Base-by-base conservation (phyloP, 75 land plant species). In the Gnetum montanum region DNA sequence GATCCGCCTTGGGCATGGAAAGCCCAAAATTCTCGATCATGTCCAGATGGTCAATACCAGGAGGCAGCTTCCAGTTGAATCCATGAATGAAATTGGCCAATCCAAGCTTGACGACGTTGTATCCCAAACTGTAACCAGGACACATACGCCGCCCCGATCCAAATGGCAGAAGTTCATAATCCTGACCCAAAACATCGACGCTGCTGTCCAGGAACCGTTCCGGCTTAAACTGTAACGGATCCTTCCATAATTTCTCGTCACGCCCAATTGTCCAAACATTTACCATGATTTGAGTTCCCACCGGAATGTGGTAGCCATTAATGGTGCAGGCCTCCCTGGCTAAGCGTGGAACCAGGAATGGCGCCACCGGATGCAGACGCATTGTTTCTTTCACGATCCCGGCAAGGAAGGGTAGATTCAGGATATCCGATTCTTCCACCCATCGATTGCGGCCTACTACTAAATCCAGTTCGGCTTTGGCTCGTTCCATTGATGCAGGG, bases 211-310 rank as follows among this genome's bases (percentile, higher is more conserved):
- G 1, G 58, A 83, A 86, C 58, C 90, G 52, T 8, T 75, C 83
- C 7, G 90, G 90, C 4, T 34, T 34, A 69, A 86, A 86, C 19
- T 20, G 50, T 7, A 60, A 46, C 0, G 86, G 86, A 26, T 85
- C 78, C 11, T 16, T 5, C 89, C 89, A 85, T 1, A 71, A 37
- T 2, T 53, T 7, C 8, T 71, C 56, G 57, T 85, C 89, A 28
- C 70, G 69, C 3, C 70, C 25, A 8, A 85, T 85, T 35, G 85
- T 71, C 89, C 89, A 85, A 85, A 85, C 82, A 64, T 85, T 85
- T 15, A 85, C 86, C 86, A 82, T 77, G 4, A 82, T 86, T 0
- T 82, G 77, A 23, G 89, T 85, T 15, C 81, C 78, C 4, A 50
- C 68, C 0, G 89, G 89, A 12, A 85, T 66, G 24, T 48, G 72